Base-by-base conservation (phyloP, 2,329 filamentous ascomycete species). In the Fusarium hostae region DNA sequence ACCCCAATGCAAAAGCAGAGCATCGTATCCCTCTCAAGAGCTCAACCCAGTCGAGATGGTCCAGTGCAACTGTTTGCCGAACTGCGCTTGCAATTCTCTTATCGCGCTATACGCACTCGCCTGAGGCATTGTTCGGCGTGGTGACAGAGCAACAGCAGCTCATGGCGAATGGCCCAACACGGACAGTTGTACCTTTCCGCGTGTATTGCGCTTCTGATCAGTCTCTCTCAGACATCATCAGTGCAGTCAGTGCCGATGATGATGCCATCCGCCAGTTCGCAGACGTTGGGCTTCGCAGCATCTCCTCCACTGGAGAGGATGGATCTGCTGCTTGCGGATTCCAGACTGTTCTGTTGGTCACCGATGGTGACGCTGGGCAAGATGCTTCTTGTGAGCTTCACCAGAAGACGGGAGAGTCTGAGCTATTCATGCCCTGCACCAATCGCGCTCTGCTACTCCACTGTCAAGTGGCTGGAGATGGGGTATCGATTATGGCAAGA, bases 271-370 rank as follows among this genome's bases (percentile, higher is more conserved):
- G 22, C 2, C 44, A 47, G 9, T 63, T 58, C 7, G 12, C 32
- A 26, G 37, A 55, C 6, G 40, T 20, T 6, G 65, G 62, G n/a
- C 56, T 68, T 11, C 37, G 55, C 16, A 51, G 22, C 24, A 51
- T 68, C n/a, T 15, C 20, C 4, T 28, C 22, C 1, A 20, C 43
- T 28, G 62, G 65, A 4, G 62, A 61, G 1, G 35, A 66, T 28
- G 62, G 62, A 22, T 34, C 56, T 40, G 61, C 64, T 13, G 61
- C 64, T 4, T 61, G 62, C 16, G 65, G 44, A 22, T 68, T 68
- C 10, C 65, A 68, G 32, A 66, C 65, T 6, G 56, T 66, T 4
- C 30, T 68, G 4, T 9, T 60, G 11, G 62, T 68, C 6, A 52
- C 65, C 0, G 20, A 66, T 13, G 15, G 20, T 1, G 22, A 35